Evolutionary conservation across 371 early-diverging fungal species (phyloP).

Genomic region (Syncephalastrum contaminatum): DNA sequence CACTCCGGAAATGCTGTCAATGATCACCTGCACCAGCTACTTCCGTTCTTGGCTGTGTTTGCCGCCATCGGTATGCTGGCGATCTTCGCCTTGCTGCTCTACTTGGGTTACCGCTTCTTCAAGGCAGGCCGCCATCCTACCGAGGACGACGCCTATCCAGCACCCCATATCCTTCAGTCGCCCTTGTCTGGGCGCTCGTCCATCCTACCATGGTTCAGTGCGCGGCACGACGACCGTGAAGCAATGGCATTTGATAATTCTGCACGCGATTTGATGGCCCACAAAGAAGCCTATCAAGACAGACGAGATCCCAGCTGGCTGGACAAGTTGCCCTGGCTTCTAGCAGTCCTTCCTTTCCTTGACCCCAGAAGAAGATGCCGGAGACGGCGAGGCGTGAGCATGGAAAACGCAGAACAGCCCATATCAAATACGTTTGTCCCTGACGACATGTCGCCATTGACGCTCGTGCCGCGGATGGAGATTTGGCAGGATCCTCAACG

Average conservation of each 20-base stretch:
- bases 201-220: neutral
- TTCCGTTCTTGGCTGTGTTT: constrained; percentile 34
- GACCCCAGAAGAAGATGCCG: constrained; percentile 1
- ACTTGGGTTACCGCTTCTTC: constrained; percentile 28
- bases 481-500: constrained; percentile 38
- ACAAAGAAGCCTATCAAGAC: neutral
- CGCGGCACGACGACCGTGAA: constrained; percentile 2
- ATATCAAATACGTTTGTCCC: constrained; percentile 32
- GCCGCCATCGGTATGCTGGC: constrained; percentile 37
- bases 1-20: neutral
- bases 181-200: neutral
- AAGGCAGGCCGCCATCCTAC: constrained; percentile 8
- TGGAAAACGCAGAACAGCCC: constrained; percentile 9
- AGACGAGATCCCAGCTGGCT: no score
- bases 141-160: constrained; percentile 1
- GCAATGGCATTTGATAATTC: constrained; percentile 8
- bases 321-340: no score
- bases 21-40: constrained; percentile 8
- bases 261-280: constrained; percentile 6
- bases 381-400: neutral
- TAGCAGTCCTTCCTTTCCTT: no score
- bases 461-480: constrained; percentile 33
- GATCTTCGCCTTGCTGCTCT: constrained; percentile 17
- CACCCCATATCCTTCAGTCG: neutral
- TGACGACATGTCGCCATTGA: constrained; percentile 28